Percentiles rank a stretch among this genome's conserved stretches.
These are phyloP conservation scores for Polysphondylium violaceum DNA, from an alignment of 78 protist species.

Conservation along the genomic window DNA sequence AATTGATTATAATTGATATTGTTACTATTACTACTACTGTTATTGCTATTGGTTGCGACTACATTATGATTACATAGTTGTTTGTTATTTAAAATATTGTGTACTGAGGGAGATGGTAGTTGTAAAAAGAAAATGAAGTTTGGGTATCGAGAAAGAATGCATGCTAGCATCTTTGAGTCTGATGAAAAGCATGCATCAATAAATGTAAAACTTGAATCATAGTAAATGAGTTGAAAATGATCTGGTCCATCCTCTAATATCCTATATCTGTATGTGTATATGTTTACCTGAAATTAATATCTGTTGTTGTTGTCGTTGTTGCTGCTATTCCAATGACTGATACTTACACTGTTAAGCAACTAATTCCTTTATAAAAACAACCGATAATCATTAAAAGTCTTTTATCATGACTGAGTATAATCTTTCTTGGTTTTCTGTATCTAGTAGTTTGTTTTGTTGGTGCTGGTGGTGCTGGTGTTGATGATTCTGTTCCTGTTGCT, in stretches of 20 bases:
- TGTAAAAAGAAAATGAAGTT: slow-evolving; percentile 56
- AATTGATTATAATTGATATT: background rate
- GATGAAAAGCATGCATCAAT: slow-evolving; percentile 77
- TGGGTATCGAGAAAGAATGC: slow-evolving; percentile 50
- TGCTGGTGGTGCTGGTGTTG: background rate
- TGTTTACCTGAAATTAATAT: background rate
- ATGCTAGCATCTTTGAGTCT: slow-evolving; percentile 38
- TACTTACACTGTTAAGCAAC: slow-evolving; percentile 70
- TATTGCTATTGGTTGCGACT: slow-evolving; percentile 5
- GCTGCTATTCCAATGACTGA: no score
- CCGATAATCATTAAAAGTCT: slow-evolving; percentile 46
- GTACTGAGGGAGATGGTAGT: slow-evolving; percentile 14
- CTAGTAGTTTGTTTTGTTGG: background rate
- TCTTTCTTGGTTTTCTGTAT: slow-evolving; percentile 58
- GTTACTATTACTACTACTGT: background rate
- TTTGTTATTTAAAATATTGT: no score
- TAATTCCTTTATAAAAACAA: slow-evolving; percentile 44
- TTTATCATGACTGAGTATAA: slow-evolving; percentile 51
- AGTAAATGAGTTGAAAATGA: slow-evolving; percentile 53
- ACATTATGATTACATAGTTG: slow-evolving; percentile 26
- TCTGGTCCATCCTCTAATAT: slow-evolving; percentile 68
- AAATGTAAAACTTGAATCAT: slow-evolving; percentile 68
- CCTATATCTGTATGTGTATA: slow-evolving; percentile 15
- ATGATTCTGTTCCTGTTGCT: background rate
- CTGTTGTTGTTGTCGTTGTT: background rate